Base-by-base conservation (phyloP, 176 grass and related monocot species). In the Oryza glumipatula region DNA sequence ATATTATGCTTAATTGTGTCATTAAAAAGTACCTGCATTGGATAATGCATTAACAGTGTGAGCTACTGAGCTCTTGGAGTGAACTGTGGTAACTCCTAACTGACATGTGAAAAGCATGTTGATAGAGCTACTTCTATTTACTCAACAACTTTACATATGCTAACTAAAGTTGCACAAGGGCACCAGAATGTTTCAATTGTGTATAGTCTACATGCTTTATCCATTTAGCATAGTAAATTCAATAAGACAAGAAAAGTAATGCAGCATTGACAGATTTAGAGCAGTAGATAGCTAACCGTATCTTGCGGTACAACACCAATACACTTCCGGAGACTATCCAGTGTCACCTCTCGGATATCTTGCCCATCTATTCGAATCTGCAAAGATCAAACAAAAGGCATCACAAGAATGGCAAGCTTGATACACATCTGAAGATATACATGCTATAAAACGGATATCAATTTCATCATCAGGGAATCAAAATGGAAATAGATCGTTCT, bases 281-380 rank as follows among this genome's bases (percentile, higher is more conserved):
- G 58, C 67, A 82, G 63, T 24, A 77, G 71, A 71, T 74, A 47
- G 77, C 72, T 89, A 70, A 96, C 96, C 9, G 96, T 99, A 83
- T 99, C 96, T 80, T 99, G 96, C 17, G 96, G 96, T 74, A 99
- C 96, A 88, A 99, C 96, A 89, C 96, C 96, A 65, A 99, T 89
- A 83, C 88, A 84, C 80, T 94, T 94, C 56, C 89, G 85, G 77
- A 99, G 93, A 88, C 96, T 99, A 66, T 91, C 93, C 61, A 99
- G 72, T 52, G 96, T 96, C 12, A 99, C 96, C 68, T 84, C 88
- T 80, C 67, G 88, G 73, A 94, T 88, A 86, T 93, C 93, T 88
- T 99, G 96, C 49, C 89, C 96, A 89, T 99, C 96, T 78, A 99
- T 81, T 69, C 80, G 76, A 86, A 98, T 86, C 96, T 99, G 89